Evolutionary conservation across 1,139 yeast genomes (phyloP), one percentile per base, ranked within the genome.

Genomic region (Spathaspora jeffriesii): DNA sequence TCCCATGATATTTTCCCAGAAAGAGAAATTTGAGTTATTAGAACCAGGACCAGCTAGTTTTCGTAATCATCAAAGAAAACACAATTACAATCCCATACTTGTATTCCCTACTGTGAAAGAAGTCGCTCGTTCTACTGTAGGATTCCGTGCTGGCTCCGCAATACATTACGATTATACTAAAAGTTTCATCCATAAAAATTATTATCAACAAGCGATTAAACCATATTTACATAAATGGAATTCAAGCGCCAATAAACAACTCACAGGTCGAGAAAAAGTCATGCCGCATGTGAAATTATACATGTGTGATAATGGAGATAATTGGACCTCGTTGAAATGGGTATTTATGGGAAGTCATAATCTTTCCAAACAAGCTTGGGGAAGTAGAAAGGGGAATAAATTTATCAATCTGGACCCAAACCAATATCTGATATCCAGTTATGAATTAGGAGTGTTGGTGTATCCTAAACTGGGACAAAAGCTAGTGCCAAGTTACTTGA

Each of bases 291-390:
- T 65, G 5, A 74, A 74, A 51, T 50, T 71, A 42, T 70, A 71
- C 45, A 55, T 70, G 47, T 67, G 76, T 53, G 71, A 76, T 65
- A 61, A 79, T 73, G 62, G 71, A 55, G 81, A 80, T 54, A 57
- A 73, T 43, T 83, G 82, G 67, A 53, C 65, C 22, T 63, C 79
- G 1, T 55, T 84, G 2, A 75, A 78, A 47, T 85, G 91, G 90
- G 76, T 81, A 14, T 56, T 83, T n/a, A 69, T 83, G 61, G 84
- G 88, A 1, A 82, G 88, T 49, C 84, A 85, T 39, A 85, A 85
- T 58, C 58, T 84, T 31, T 82, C 88, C 23, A 76, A 77, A 47
- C 84, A 81, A 51, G 91, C 91, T 0, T 85, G 91, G 91, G 92
- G 92, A 0, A 67, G 65, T n/a, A 73, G 71, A 1, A 47, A 51